Conservation (phyloP, 2,329 filamentous ascomycete species). For the Plenodomus biglobosus region DNA sequence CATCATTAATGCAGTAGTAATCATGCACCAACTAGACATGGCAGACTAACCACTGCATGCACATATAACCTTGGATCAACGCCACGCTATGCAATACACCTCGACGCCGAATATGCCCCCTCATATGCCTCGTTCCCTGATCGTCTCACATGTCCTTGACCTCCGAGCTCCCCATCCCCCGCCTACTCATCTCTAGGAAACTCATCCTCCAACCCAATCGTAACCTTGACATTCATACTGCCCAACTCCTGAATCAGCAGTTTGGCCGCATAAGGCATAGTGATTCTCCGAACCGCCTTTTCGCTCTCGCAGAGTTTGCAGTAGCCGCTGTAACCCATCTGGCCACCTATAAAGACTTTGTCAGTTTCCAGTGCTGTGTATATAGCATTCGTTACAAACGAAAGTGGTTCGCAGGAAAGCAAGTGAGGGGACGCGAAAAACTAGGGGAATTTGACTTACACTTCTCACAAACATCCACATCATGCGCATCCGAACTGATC, state of each 20-base stretch:
- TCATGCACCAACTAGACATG: neutral
- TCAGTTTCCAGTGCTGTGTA: too few species aligned
- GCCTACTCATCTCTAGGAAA: conserved; percentile 60
- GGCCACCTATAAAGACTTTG: conserved; percentile 54
- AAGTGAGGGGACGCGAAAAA: neutral
- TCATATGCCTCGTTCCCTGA: neutral
- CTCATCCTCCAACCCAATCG: conserved; percentile 88
- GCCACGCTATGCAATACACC: conserved; percentile 19
- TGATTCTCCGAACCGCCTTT: conserved; percentile 84
- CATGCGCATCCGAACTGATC: conserved; percentile 87
- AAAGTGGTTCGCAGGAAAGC: neutral
- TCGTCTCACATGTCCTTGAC: neutral
- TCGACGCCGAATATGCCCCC: neutral
- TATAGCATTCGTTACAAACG: too few species aligned
- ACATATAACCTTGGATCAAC: conserved; percentile 1
- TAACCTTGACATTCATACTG: conserved; percentile 97
- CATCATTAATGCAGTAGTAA: neutral
- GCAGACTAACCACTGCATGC: neutral
- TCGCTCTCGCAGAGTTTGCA: conserved; percentile 91
- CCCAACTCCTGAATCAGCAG: conserved; percentile 92
- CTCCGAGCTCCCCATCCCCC: neutral
- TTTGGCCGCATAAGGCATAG: conserved; percentile 96
- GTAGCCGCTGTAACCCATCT: conserved; percentile 95
- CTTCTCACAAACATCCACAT: conserved; percentile 89
- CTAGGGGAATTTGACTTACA: conserved; percentile 51